A percentile compares a stretch with the other conserved stretches of the same genome.
phyloP scores from a whole-genome alignment of 2,329 filamentous ascomycete genomes.

The Rasamsonia emersonii region DNA sequence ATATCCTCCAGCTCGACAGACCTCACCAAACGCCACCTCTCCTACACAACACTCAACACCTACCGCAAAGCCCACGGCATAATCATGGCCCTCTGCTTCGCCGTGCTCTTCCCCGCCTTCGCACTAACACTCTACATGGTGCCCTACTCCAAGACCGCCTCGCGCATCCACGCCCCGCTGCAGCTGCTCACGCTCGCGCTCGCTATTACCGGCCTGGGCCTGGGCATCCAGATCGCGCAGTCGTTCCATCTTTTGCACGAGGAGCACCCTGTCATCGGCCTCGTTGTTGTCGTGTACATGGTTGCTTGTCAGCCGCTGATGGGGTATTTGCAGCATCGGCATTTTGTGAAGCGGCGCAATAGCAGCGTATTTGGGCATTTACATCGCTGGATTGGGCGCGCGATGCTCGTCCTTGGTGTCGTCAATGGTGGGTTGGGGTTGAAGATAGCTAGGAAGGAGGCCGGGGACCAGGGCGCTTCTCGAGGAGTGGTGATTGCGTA shows the following conservation, averaged over 20 bases:
- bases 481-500: conserved; percentile 38
- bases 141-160: conserved; percentile 32
- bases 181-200: conserved; percentile 42
- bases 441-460: conserved; percentile 37
- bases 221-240: conserved; percentile 44
- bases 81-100: conserved; percentile 34
- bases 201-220: conserved; percentile 40
- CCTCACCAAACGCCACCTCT: too few species aligned
- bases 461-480: conserved; percentile 24
- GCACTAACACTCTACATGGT: conserved; percentile 25
- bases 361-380: conserved; percentile 39
- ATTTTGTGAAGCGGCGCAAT: conserved; percentile 39
- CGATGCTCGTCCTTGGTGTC: conserved; percentile 43
- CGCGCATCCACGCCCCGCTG: conserved; percentile 35
- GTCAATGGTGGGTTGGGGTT: conserved; percentile 50
- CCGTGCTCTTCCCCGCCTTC: conserved; percentile 31
- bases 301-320: conserved; percentile 49
- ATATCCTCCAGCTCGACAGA: too few species aligned
- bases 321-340: conserved; percentile 44
- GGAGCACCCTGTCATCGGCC: conserved; percentile 46
- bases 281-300: conserved; percentile 42
- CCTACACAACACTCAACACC: too few species aligned
- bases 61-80: conserved; percentile 17
- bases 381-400: conserved; percentile 49
- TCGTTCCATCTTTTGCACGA: conserved; percentile 27